Evolutionary conservation across 169 alveolate species (phyloP), one percentile per base, ranked within the genome.

Genomic region (Fabrea salina): DNA sequence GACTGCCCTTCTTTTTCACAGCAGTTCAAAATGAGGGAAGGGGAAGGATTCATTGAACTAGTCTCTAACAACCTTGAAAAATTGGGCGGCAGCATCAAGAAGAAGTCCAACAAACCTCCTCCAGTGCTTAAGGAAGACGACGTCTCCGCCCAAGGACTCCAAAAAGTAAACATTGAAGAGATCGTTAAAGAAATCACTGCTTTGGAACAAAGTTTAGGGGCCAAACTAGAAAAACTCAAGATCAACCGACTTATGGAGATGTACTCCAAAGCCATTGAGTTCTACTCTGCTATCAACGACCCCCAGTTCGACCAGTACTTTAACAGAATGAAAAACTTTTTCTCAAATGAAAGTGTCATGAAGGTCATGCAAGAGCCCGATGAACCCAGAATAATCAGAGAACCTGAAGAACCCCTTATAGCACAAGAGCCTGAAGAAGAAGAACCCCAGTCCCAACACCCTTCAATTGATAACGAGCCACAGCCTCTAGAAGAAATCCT

Each of bases 221-320:
- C 64, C 37, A 43, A 54, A 27, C 54, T 77, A 40, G 67, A 71
- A 72, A 50, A 78, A 71, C 82, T 79, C 37, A 61, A 71, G 51
- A 77, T 84, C 8, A 79, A 78, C 47, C 33, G 53, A 25, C 57
- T 84, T 66, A 84, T 79, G 75, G 54, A 71, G 33, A 64, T 84
- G 59, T 84, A 84, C 49, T 83, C 78, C 61, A 79, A 70, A n/a
- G 85, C 86, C 7, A 78, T 79, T 37, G 89, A 84, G 35, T 79
- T 79, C 66, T 83, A 61, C 79, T 83, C 89, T 0, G 89, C 85
- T 27, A 71, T 78, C 7, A 79, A 83, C 71, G 79, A 82, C 27
- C 67, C 75, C 19, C 58, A 39, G 66, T 84, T 75, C 40, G 83
- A 84, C 25, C 22, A 27, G 33, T 82, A 76, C 51, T 74, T 82